Percentiles rank a stretch among this genome's conserved stretches.
Evolutionary conservation across 805 yeast genomes (phyloP).

Genomic region (Wickerhamomyces bisporus): DNA sequence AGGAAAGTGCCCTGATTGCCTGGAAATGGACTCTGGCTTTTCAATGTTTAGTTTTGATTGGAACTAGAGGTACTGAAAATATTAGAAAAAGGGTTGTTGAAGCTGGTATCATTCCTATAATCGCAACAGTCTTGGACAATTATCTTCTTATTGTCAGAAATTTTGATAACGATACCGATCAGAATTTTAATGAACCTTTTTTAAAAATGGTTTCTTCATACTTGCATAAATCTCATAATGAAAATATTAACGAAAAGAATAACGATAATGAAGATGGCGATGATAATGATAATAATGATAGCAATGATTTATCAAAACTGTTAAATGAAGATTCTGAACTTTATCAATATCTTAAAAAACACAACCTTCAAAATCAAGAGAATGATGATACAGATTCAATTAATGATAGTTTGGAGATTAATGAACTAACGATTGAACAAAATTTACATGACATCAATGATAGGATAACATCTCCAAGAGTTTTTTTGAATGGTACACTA

Average conservation of each 20-base stretch:
- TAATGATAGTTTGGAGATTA: conserved; percentile 1
- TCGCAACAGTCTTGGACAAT: conserved; percentile 90
- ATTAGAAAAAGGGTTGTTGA: conserved; percentile 82
- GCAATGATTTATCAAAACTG: not conserved
- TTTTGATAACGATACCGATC: conserved; percentile 24
- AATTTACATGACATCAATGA: conserved; percentile 18
- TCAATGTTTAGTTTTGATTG: conserved; percentile 86
- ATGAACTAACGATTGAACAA: conserved; percentile 7
- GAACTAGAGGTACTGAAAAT: conserved; percentile 87
- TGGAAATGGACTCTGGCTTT: conserved; percentile 98
- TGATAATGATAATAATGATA: not conserved
- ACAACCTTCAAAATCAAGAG: not conserved
- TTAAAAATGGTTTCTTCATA: conserved; percentile 8
- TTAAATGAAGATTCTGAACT: conserved; percentile 2
- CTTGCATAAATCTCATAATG: not conserved
- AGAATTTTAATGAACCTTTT: conserved; percentile 12
- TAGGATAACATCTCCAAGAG: conserved; percentile 41
- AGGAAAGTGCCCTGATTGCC: conserved; percentile 53
- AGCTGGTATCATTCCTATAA: conserved; percentile 86
- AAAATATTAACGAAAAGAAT: not conserved
- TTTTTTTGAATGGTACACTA: conserved; percentile 62
- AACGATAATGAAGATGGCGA: conserved; percentile 5
- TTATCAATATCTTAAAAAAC: not conserved
- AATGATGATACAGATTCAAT: not conserved
- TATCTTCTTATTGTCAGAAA: conserved; percentile 44